Conservation (phyloP, 169 alveolate species). For the Plasmodium gallinaceum region DNA sequence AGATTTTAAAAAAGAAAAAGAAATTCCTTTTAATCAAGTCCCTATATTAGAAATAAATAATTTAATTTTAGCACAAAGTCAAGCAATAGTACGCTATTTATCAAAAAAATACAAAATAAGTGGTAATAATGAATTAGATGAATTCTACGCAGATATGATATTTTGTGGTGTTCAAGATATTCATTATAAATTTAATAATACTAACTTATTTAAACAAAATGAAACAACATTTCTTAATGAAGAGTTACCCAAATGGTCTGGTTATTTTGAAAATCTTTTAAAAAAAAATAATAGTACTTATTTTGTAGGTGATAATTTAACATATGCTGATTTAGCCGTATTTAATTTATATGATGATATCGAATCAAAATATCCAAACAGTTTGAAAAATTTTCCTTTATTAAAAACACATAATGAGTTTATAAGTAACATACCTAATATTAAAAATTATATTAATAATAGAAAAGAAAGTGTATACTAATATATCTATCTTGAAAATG, state of each 20-base stretch:
- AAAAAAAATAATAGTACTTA: constrained; percentile 49
- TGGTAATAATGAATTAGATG: constrained; percentile 57
- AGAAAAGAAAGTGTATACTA: constrained; percentile 64
- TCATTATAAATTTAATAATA: constrained; percentile 71
- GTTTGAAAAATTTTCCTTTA: constrained; percentile 64
- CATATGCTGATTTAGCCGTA: constrained; percentile 75
- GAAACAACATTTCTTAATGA: constrained; percentile 71
- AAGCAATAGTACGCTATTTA: constrained; percentile 66
- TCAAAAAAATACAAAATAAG: constrained; percentile 62
- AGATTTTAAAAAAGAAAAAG: constrained; percentile 68
- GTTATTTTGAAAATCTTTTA: constrained; percentile 52
- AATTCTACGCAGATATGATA: constrained; percentile 71
- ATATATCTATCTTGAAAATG: background rate
- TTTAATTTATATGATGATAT: constrained; percentile 73
- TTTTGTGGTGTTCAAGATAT: constrained; percentile 76
- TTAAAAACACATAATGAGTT: constrained; percentile 53
- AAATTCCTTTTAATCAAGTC: constrained; percentile 63
- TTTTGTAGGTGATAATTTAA: constrained; percentile 67
- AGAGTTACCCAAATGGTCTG: constrained; percentile 72
- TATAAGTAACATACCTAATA: constrained; percentile 62
- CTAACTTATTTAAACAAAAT: constrained; percentile 72
- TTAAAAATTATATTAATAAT: constrained; percentile 57
- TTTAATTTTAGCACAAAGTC: constrained; percentile 62
- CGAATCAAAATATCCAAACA: constrained; percentile 54
- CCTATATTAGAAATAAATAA: constrained; percentile 51